Evolutionary conservation across 176 grass and related monocot species (phyloP), one percentile per base, ranked within the genome.

Genomic region (Hyparrhenia diplandra): DNA sequence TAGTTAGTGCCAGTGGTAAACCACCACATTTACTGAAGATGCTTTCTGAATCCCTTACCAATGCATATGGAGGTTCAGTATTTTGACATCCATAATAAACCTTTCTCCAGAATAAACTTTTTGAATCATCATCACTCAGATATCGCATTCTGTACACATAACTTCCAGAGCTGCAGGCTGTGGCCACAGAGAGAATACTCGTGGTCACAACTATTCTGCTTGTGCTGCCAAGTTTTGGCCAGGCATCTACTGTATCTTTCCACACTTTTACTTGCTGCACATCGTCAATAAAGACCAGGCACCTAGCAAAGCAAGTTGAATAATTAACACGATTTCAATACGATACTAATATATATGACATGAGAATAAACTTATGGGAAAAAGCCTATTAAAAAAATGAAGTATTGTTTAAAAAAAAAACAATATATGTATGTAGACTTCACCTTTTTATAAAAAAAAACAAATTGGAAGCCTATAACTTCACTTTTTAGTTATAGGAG

Each of bases 131-230:
- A 16, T 73, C 5, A 5, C 29, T 14, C 9, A 82, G 18, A 74
- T 18, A 47, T 51, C 13, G 57, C 80, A 82, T 82, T 5, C 12
- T 51, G 29, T 82, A 73, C 40, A 82, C 57, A 64, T 73, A 24
- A 27, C 69, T 82, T n/a, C 80, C 69, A 16, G 6, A 63, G 69
- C 80, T 82, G 81, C 70, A 66, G 2, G n/a, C 81, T 21, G 31
- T 16, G 28, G 70, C 81, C 0, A 83, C 71, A 11, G 71, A 65
- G 1, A 12, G 58, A 35, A 62, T 21, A 37, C 60, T 75, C 5
- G 81, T 83, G 10, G 81, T 83, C 81, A 83, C 60, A 75, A 83
- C 13, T 75, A 83, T 66, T 75, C 60, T 83, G 60, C 81, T 83
- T 0, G 1, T 10, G 21, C 21, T 51, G 60, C 27, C 43, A 23